These are phyloP conservation scores for Aciculosporium take DNA, from an alignment of 2,329 filamentous ascomycete genomes.

Conservation along the genomic window DNA sequence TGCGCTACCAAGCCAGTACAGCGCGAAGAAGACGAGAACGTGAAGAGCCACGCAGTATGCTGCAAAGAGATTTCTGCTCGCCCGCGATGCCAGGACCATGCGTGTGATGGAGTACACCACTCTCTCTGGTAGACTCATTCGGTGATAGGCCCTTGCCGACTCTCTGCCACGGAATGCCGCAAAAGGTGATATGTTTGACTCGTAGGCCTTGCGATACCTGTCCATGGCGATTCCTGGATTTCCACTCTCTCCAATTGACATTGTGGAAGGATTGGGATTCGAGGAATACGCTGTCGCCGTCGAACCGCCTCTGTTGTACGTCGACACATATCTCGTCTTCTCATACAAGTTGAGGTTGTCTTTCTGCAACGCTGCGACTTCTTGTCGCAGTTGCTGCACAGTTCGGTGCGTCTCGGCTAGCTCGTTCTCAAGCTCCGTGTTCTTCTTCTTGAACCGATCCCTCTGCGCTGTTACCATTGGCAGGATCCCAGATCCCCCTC, in stretches of 20 bases:
- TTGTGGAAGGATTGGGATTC: slow-evolving; percentile 63
- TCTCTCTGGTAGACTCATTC: slow-evolving; percentile 84
- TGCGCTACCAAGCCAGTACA: slow-evolving; percentile 68
- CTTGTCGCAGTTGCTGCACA: slow-evolving; percentile 75
- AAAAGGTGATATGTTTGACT: slow-evolving; percentile 90
- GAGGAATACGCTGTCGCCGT: slow-evolving; percentile 48
- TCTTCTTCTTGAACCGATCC: slow-evolving; percentile 96
- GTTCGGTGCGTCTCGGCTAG: slow-evolving; percentile 70
- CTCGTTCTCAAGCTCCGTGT: slow-evolving; percentile 78
- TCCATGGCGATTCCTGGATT: slow-evolving; percentile 57
- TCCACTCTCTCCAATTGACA: slow-evolving; percentile 41
- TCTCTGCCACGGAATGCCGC: slow-evolving; percentile 91
- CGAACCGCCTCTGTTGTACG: slow-evolving; percentile 63
- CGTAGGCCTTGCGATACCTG: slow-evolving; percentile 82
- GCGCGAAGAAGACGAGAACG: slow-evolving; percentile 68
- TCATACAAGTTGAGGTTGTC: slow-evolving; percentile 95
- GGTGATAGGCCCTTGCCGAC: slow-evolving; percentile 75
- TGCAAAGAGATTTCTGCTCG: slow-evolving; percentile 86
- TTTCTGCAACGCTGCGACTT: slow-evolving; percentile 82
- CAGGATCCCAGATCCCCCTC: slow-evolving; percentile 72
- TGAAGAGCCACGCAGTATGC: slow-evolving; percentile 83
- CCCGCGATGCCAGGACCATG: slow-evolving; percentile 78
- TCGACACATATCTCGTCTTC: slow-evolving; percentile 91
- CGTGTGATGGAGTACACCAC: slow-evolving; percentile 82
- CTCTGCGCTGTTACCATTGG: slow-evolving; percentile 98